Conservation (phyloP, 1,284 basidiomycete species). For the Acaromyces ingoldii region DNA sequence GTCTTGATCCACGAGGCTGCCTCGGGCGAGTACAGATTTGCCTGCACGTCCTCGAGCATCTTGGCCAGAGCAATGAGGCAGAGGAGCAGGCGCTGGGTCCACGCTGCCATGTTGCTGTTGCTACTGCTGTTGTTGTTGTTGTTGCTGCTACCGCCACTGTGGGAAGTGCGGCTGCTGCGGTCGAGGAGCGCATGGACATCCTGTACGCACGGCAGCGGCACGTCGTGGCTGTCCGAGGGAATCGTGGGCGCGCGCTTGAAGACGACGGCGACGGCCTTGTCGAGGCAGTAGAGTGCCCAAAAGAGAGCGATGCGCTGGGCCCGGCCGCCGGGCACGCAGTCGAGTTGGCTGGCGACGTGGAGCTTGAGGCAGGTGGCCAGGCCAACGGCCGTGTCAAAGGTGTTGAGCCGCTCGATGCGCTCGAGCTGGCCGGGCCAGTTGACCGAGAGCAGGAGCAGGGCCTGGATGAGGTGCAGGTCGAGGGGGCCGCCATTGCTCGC, state of each 20-base stretch:
- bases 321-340: not conserved
- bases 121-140: not conserved
- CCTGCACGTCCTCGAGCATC: slow-evolving; percentile 2
- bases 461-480: slow-evolving; percentile 6
- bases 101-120: not conserved
- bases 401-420: slow-evolving; percentile 1
- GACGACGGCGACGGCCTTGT: not conserved
- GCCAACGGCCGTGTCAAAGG: slow-evolving; percentile 8
- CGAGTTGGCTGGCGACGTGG: not conserved
- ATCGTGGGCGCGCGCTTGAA: not conserved
- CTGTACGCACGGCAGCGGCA: not conserved
- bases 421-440: slow-evolving; percentile 5
- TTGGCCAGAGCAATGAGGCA: slow-evolving; percentile 5
- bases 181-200: not conserved
- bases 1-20: not conserved
- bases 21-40: not conserved
- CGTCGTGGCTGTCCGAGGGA: not conserved
- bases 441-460: slow-evolving; percentile 4
- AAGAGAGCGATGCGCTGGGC: slow-evolving; percentile 4
- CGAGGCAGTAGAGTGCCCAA: slow-evolving; percentile 5
- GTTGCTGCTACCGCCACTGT: not conserved
- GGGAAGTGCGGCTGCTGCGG: not conserved
- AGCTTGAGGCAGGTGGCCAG: slow-evolving; percentile 1
- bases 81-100: slow-evolving; percentile 3
- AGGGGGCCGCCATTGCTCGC: not conserved